Evolutionary conservation across 179 eudicot species (phyloP).

Genomic region (Amaranthus tricolor): DNA sequence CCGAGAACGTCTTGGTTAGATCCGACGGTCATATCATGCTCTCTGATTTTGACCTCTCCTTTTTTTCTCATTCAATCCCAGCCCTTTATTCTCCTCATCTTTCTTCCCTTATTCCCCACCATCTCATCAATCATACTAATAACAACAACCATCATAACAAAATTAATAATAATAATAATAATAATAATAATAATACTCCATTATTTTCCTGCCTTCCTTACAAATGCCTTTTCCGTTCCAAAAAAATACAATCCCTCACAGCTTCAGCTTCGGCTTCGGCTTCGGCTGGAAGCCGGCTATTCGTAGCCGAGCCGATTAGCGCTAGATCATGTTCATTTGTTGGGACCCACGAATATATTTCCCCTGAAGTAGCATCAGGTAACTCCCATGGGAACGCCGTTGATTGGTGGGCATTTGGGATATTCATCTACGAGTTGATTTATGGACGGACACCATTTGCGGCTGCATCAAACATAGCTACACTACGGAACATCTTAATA

Average conservation of each 20-base stretch:
- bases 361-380: constrained; percentile 88
- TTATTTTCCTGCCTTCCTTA: constrained; percentile 51
- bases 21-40: constrained; percentile 97
- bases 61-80: constrained; percentile 70
- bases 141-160: background rate
- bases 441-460: constrained; percentile 79
- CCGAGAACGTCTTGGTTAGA: constrained; percentile 81
- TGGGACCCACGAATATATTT: constrained; percentile 89
- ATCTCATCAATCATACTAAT: background rate
- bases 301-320: constrained; percentile 77
- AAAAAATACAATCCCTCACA: constrained; percentile 51
- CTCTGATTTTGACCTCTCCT: constrained; percentile 76
- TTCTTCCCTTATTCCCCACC: constrained; percentile 38
- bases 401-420: constrained; percentile 91
- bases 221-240: constrained; percentile 59
- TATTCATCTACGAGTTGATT: constrained; percentile 78
- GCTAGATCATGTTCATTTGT: constrained; percentile 84
- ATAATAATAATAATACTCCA: constrained; percentile 14
- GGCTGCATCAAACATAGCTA: constrained; percentile 50
- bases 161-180: background rate
- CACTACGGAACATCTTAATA: constrained; percentile 58
- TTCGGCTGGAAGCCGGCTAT: constrained; percentile 33
- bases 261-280: background rate
- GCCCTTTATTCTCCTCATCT: constrained; percentile 61
- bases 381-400: constrained; percentile 76